Evolutionary conservation across 768 basidiomycete species (phyloP).

Genomic region (Lactifluus rugatus): DNA sequence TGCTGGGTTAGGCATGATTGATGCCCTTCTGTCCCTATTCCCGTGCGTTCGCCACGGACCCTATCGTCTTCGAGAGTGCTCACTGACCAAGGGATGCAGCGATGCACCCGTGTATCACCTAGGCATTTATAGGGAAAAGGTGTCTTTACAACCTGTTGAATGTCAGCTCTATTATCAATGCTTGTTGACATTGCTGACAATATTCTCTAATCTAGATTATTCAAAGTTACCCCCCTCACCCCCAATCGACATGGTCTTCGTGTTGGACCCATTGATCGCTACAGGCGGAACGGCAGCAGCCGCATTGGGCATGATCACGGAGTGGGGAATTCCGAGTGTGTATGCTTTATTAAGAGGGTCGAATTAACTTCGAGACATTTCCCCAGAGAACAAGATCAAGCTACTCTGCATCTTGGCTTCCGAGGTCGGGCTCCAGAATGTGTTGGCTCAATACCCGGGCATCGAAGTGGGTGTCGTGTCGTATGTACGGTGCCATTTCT

Average conservation of each 20-base stretch:
- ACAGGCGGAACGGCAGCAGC: conserved; percentile 90
- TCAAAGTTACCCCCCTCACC: conserved; percentile 75
- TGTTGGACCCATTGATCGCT: conserved; percentile 88
- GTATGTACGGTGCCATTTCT: not conserved
- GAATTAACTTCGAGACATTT: not conserved
- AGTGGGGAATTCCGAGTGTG: conserved; percentile 72
- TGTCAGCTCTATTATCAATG: conserved; percentile 36
- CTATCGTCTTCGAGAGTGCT: not conserved
- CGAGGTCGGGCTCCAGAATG: conserved; percentile 55
- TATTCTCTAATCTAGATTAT: conserved; percentile 47
- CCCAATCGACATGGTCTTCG: conserved; percentile 73
- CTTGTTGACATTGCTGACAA: not conserved
- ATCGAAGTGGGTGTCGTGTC: conserved; percentile 50
- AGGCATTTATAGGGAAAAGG: conserved; percentile 82
- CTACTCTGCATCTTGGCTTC: conserved; percentile 77
- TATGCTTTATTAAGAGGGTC: not conserved
- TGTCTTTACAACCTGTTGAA: conserved; percentile 83
- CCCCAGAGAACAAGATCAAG: conserved; percentile 59
- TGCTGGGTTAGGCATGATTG: conserved; percentile 89
- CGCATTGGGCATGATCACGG: conserved; percentile 74
- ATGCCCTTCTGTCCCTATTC: conserved; percentile 76
- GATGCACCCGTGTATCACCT: conserved; percentile 81
- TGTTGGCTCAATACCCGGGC: conserved; percentile 60
- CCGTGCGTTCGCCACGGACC: conserved; percentile 42
- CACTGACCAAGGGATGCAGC: conserved; percentile 27